Evolutionary conservation across 352 stramenopile species (phyloP).

Genomic region (Phytophthora pluvialis): DNA sequence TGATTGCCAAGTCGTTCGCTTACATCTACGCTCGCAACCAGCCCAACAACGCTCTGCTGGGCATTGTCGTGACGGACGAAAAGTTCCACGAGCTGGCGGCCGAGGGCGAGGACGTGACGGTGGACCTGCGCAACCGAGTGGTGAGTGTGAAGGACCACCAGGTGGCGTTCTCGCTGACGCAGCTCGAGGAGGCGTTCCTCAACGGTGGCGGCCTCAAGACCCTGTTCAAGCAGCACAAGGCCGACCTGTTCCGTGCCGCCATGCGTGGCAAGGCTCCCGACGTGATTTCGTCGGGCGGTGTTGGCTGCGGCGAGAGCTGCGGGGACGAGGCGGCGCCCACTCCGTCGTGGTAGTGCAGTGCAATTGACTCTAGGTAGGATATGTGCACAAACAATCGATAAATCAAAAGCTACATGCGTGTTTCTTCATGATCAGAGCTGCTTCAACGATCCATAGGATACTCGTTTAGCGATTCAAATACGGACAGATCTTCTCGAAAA

Average conservation of each 20-base stretch:
- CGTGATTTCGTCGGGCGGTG: constrained; percentile 59
- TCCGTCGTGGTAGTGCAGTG: constrained; percentile 36
- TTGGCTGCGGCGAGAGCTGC: constrained; percentile 57
- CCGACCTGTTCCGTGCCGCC: constrained; percentile 81
- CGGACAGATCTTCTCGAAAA: background rate
- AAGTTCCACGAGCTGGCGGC: constrained; percentile 77
- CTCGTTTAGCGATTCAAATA: too few relatives aligned
- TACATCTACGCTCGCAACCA: constrained; percentile 90
- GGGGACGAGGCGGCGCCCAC: constrained; percentile 26
- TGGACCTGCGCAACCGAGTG: constrained; percentile 73
- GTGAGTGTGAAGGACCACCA: constrained; percentile 67
- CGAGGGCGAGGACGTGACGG: constrained; percentile 71
- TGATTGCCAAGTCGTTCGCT: constrained; percentile 88
- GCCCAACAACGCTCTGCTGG: constrained; percentile 83
- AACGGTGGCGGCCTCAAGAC: constrained; percentile 77
- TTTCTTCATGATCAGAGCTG: background rate
- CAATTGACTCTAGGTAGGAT: constrained; percentile 11
- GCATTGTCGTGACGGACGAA: constrained; percentile 83
- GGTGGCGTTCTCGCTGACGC: constrained; percentile 74
- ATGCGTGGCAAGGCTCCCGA: constrained; percentile 74
- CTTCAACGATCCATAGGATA: too few relatives aligned
- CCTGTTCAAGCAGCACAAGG: constrained; percentile 86
- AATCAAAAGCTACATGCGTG: constrained; percentile 23
- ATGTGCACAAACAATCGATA: constrained; percentile 22
- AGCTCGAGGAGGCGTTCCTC: constrained; percentile 83